These are phyloP conservation scores for Pseudogymnoascus sp. DNA, from an alignment of 2,329 filamentous ascomycete genomes.

Conservation along the genomic window DNA sequence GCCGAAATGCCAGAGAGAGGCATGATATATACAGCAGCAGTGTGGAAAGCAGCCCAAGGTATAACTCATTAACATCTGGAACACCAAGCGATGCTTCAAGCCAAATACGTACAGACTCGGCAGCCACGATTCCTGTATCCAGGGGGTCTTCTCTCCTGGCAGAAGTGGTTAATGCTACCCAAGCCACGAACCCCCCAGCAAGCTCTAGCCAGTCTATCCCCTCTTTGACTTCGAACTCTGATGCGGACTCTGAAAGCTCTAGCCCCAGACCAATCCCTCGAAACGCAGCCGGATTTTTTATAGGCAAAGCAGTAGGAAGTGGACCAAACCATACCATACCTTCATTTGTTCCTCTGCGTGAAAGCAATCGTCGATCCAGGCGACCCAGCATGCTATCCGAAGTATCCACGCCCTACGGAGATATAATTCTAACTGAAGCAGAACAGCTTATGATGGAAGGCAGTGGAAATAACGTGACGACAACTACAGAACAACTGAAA, in stretches of 20 bases:
- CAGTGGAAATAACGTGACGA: neutral
- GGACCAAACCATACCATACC: neutral
- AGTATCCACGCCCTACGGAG: conserved; percentile 21
- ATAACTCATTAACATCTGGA: conserved; percentile 17
- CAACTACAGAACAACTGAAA: neutral
- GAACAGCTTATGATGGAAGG: neutral
- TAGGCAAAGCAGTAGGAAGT: neutral
- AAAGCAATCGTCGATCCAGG: conserved; percentile 11
- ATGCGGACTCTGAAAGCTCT: neutral
- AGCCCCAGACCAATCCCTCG: neutral
- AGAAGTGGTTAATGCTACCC: neutral
- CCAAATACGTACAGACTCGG: neutral
- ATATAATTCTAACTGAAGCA: neutral
- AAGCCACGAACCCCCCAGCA: neutral
- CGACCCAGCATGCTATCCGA: conserved; percentile 25
- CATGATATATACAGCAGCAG: conserved; percentile 25
- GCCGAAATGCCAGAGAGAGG: conserved; percentile 22
- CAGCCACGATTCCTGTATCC: neutral
- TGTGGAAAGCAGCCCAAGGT: conserved; percentile 14
- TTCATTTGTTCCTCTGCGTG: conserved; percentile 14
- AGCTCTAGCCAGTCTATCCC: neutral
- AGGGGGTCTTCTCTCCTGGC: neutral
- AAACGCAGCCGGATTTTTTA: neutral
- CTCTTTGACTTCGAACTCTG: neutral
- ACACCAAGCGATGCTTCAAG: conserved; percentile 1